These are phyloP conservation scores for Ophiocordyceps robertsii DNA, from an alignment of 2,329 filamentous ascomycete species.

Conservation along the genomic window DNA sequence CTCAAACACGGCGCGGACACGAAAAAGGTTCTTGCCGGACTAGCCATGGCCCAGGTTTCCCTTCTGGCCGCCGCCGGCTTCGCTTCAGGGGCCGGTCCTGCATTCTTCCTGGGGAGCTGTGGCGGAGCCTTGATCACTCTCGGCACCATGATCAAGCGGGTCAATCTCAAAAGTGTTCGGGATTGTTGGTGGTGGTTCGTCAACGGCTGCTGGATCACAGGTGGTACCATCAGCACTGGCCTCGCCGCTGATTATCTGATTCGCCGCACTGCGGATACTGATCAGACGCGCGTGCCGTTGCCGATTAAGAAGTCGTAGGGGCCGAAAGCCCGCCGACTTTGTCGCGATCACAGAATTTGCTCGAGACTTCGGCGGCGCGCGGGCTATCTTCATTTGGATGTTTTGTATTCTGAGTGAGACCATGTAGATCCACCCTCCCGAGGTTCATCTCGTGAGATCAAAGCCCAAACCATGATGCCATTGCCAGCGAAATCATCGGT, in stretches of 20 bases:
- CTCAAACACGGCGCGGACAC: conserved; percentile 66
- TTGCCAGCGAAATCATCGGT: conserved; percentile 29
- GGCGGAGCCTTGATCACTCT: conserved; percentile 49
- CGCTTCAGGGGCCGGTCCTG: conserved; percentile 53
- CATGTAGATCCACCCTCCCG: conserved; percentile 25
- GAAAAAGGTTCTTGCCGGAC: conserved; percentile 58
- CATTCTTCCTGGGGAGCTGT: conserved; percentile 54
- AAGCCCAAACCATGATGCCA: conserved; percentile 30
- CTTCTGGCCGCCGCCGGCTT: conserved; percentile 58
- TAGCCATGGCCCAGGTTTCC: conserved; percentile 56
- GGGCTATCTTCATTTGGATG: conserved; percentile 1
- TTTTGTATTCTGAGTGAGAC: conserved; percentile 8
- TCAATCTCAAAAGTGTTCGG: conserved; percentile 51
- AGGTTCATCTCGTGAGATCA: conserved; percentile 27
- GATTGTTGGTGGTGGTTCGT: conserved; percentile 70
- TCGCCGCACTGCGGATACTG: conserved; percentile 23
- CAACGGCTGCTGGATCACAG: conserved; percentile 57
- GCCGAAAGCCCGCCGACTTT: too few relatives aligned
- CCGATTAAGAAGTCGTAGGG: background rate
- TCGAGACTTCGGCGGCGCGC: background rate
- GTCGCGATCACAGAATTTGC: background rate
- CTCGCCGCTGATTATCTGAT: conserved; percentile 46
- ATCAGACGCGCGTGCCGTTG: conserved; percentile 6
- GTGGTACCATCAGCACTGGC: conserved; percentile 46
- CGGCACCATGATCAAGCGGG: conserved; percentile 52